Conservation (phyloP, 2,329 filamentous ascomycete species). For the Whalleya microplaca region DNA sequence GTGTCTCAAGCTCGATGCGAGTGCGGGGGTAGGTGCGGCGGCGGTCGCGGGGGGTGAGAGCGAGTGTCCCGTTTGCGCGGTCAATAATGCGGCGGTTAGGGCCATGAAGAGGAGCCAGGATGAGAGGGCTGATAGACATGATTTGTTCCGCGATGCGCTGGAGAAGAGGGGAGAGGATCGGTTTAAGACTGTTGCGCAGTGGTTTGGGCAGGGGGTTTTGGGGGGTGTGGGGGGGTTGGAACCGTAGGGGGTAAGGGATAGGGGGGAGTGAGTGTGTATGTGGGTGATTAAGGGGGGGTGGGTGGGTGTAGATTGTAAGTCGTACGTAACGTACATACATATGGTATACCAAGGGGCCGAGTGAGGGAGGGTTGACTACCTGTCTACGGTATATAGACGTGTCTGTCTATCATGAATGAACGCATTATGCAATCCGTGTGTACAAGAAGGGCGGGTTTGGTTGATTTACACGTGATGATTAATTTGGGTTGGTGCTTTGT, state of each 20-base stretch:
- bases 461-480: too few relatives aligned
- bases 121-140: slow-evolving; percentile 84
- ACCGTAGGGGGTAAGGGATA: neutral
- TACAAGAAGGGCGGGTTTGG: too few relatives aligned
- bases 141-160: slow-evolving; percentile 83
- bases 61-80: slow-evolving; percentile 85
- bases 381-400: too few relatives aligned
- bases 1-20: slow-evolving; percentile 65
- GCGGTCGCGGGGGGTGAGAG: slow-evolving; percentile 56
- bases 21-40: too few relatives aligned
- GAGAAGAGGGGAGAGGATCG: slow-evolving; percentile 70
- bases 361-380: too few relatives aligned
- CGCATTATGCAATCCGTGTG: too few relatives aligned
- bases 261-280: neutral
- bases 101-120: slow-evolving; percentile 86
- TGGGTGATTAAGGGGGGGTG: too few relatives aligned
- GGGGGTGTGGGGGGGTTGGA: slow-evolving; percentile 23
- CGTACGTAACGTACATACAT: too few relatives aligned
- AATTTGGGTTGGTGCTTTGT: too few relatives aligned
- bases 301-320: too few relatives aligned
- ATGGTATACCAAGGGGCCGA: too few relatives aligned
- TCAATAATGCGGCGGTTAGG: slow-evolving; percentile 83
- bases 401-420: too few relatives aligned
- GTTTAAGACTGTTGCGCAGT: slow-evolving; percentile 90
- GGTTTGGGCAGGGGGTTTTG: slow-evolving; percentile 95